Percentiles rank a stretch among this genome's conserved stretches.
These are phyloP conservation scores for Arbutus unedo DNA, from an alignment of 148 eudicot genomes.

Conservation along the genomic window DNA sequence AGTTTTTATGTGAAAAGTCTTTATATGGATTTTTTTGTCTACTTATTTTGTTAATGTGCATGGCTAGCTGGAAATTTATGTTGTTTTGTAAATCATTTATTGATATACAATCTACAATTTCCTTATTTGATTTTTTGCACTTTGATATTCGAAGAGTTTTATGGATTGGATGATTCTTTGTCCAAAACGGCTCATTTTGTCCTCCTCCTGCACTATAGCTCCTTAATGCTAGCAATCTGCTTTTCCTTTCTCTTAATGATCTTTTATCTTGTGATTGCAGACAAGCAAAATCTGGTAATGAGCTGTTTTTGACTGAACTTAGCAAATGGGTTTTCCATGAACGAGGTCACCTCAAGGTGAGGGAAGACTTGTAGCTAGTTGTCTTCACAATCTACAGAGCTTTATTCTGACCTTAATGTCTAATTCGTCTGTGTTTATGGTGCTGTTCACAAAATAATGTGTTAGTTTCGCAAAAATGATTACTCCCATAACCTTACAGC, in stretches of 20 bases:
- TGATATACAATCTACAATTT: neutral
- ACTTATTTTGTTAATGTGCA: neutral
- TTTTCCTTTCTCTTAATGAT: neutral
- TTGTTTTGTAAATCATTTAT: neutral
- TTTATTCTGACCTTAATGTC: neutral
- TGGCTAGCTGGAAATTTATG: neutral
- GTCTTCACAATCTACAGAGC: neutral
- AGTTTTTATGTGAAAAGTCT: neutral
- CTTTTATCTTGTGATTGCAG: conserved; percentile 29
- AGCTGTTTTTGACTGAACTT: conserved; percentile 68
- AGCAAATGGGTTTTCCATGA: conserved; percentile 95
- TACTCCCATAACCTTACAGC: neutral
- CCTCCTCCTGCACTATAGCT: neutral
- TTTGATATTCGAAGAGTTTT: neutral
- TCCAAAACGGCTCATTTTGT: neutral
- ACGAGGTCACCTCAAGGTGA: conserved; percentile 90
- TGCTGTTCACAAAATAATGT: neutral
- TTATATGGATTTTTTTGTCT: neutral
- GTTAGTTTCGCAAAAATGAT: neutral
- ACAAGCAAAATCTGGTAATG: conserved; percentile 73
- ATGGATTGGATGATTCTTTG: neutral
- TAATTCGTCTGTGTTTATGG: neutral
- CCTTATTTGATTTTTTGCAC: too few species aligned
- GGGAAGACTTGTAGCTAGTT: neutral
- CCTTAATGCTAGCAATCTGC: neutral